Evolutionary conservation across 2,329 filamentous ascomycete species (phyloP), one percentile per base, ranked within the genome.

Genomic region (Curvularia hawaiiensis): DNA sequence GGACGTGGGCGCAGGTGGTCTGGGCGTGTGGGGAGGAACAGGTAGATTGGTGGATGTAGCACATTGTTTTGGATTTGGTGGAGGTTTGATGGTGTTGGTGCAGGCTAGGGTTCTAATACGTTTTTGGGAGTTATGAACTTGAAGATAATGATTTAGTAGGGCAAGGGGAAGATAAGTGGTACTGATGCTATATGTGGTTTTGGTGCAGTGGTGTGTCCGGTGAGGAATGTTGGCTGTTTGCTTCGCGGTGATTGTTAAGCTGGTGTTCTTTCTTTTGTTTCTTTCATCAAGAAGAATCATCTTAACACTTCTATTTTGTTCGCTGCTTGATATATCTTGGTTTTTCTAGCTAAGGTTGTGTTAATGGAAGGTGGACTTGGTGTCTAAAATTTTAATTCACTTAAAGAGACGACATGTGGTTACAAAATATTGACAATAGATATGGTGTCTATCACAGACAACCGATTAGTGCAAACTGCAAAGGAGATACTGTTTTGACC

Each of bases 11-110:
- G 59, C 68, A 71, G 22, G 4, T 14, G 31, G 31, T 22, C 2
- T 31, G 30, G 3, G 12, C 16, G 38, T 57, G 24, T 7, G 31
- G 22, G 1, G n/a, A 41, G 28, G 46, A 47, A 8, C 71, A 73
- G 30, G 57, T 56, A 2, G 64, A 55, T n/a, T 70, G 54, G 49
- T 66, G 50, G 38, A 65, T 65, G 63, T 68, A 62, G 59, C 70
- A 73, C 69, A 74, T 72, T 16, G 2, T 30, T 31, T 31, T 31
- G 10, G 30, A 31, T 11, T 31, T 11, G 30, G 10, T 31, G 30
- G 7, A 35, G 33, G 31, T 24, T 24, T 24, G 22, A 4, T 24
- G 31, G 28, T 30, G 28, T 30, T 30, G 28, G 22, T 24, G 22
- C 4, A 24, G 22, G 22, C 1, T 24, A 3, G 4, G 26, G 26